phyloP scores from a whole-genome alignment of 306 rosid species.

The Medicago ruthenica region DNA sequence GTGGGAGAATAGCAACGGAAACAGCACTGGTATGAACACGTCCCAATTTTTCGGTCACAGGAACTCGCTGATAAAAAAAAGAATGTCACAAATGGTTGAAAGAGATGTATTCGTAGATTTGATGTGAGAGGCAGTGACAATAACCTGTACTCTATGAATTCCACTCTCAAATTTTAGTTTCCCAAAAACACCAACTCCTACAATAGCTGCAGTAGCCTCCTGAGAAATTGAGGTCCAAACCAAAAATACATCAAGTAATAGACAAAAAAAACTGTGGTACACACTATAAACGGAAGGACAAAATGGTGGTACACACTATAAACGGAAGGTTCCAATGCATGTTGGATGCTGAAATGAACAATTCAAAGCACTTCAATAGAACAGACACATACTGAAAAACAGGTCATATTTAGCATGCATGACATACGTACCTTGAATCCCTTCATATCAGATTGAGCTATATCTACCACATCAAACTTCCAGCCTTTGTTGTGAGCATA shows the following conservation, averaged over 20 bases:
- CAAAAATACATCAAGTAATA: conserved; percentile 20
- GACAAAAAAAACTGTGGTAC: conserved; percentile 23
- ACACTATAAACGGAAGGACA: conserved; percentile 32
- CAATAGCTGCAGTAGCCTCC: conserved; percentile 93
- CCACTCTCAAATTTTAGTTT: conserved; percentile 97
- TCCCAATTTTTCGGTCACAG: conserved; percentile 89
- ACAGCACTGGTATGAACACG: conserved; percentile 97
- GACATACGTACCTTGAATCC: conserved; percentile 73
- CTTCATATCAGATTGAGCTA: conserved; percentile 79
- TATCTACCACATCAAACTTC: conserved; percentile 81
- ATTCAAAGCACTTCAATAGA: conserved; percentile 26
- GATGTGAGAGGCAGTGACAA: conserved; percentile 35
- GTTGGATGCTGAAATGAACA: conserved; percentile 4
- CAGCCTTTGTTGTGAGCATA: conserved; percentile 79
- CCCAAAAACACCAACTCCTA: conserved; percentile 78
- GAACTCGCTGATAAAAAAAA: conserved; percentile 72
- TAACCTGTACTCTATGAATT: conserved; percentile 94
- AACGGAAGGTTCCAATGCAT: conserved; percentile 14
- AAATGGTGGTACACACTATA: conserved; percentile 29
- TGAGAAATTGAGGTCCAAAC: conserved; percentile 45
- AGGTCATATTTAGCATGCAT: conserved; percentile 12
- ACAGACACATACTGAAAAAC: not conserved
- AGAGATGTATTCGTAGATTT: conserved; percentile 24
- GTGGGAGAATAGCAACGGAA: conserved; percentile 96
- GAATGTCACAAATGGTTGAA: conserved; percentile 38